A percentile compares a stretch with the other conserved stretches of the same genome.
Evolutionary conservation across 139 green algal species (phyloP).

Genomic region (Eudorina sp.): DNA sequence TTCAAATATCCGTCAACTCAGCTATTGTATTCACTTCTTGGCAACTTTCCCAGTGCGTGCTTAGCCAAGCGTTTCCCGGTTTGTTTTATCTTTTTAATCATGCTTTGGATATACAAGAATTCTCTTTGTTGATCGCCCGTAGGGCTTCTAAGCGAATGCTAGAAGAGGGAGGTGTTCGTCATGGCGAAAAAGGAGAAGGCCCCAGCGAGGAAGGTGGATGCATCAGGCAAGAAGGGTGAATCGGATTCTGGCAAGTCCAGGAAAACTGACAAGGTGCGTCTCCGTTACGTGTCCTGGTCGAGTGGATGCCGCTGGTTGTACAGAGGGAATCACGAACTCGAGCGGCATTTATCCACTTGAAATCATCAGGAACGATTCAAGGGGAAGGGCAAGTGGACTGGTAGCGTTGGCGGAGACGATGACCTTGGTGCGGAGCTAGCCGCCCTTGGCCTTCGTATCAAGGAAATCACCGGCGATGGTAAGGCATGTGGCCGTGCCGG

Average conservation of each 20-base stretch:
- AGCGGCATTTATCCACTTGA: too few species aligned
- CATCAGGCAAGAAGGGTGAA: background rate
- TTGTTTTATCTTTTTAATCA: too few species aligned
- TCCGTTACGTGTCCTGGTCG: background rate
- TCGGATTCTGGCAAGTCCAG: background rate
- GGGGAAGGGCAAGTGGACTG: constrained; percentile 13
- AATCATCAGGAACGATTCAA: background rate
- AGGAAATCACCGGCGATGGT: constrained; percentile 55
- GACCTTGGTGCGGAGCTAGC: constrained; percentile 54
- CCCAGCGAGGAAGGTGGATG: background rate
- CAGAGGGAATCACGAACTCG: background rate
- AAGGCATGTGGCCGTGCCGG: background rate
- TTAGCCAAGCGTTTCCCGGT: too few species aligned
- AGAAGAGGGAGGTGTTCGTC: background rate
- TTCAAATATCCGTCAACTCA: too few species aligned
- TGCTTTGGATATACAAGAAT: too few species aligned
- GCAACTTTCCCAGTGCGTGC: too few species aligned
- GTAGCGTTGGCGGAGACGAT: background rate
- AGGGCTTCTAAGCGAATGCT: too few species aligned
- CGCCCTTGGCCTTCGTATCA: constrained; percentile 56
- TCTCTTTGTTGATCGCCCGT: too few species aligned
- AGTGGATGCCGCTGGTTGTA: too few species aligned
- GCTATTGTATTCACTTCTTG: too few species aligned
- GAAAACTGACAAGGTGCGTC: background rate
- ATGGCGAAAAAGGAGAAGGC: constrained; percentile 32